A percentile compares a stretch with the other conserved stretches of the same genome.
These are phyloP conservation scores for Madurella fahalii DNA, from an alignment of 2,329 filamentous ascomycete species.

Conservation along the genomic window DNA sequence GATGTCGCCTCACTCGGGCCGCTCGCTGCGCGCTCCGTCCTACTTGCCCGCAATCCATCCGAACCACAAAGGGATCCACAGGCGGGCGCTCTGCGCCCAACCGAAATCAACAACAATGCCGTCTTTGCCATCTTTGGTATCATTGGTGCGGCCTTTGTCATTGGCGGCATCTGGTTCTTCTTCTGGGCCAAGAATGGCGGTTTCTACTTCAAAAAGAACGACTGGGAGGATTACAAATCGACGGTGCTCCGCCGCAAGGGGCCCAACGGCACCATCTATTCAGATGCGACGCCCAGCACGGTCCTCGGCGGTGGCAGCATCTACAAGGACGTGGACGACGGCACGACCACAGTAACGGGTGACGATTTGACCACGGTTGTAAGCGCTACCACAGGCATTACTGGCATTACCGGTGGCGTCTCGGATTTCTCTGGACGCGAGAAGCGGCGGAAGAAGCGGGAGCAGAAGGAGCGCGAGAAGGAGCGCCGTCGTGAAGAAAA, in stretches of 20 bases:
- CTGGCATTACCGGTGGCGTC: conserved; percentile 55
- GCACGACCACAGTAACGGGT: conserved; percentile 33
- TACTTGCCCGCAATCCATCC: conserved; percentile 39
- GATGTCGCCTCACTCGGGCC: conserved; percentile 37
- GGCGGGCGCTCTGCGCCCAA: conserved; percentile 49
- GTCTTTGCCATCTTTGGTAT: conserved; percentile 84
- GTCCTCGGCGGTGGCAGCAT: conserved; percentile 84
- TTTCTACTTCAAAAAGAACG: conserved; percentile 76
- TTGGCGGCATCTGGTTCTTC: conserved; percentile 90
- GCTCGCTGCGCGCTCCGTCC: conserved; percentile 41
- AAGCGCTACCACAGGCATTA: conserved; percentile 44
- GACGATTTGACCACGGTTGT: conserved; percentile 39
- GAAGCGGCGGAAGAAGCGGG: conserved; percentile 47
- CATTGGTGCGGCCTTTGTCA: conserved; percentile 71
- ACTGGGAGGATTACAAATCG: conserved; percentile 98
- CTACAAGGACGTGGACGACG: conserved; percentile 65
- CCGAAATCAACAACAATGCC: conserved; percentile 60
- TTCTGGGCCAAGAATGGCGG: conserved; percentile 97
- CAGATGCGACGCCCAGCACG: conserved; percentile 76
- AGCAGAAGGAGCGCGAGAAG: conserved; percentile 42
- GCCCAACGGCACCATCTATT: conserved; percentile 81
- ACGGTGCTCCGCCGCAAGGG: conserved; percentile 86
- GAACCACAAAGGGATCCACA: conserved; percentile 37
- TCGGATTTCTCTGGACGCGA: conserved; percentile 54
- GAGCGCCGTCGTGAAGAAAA: conserved; percentile 28